These are phyloP conservation scores for Flaveria brownii DNA, from an alignment of 129 eudicot genomes.

Conservation along the genomic window DNA sequence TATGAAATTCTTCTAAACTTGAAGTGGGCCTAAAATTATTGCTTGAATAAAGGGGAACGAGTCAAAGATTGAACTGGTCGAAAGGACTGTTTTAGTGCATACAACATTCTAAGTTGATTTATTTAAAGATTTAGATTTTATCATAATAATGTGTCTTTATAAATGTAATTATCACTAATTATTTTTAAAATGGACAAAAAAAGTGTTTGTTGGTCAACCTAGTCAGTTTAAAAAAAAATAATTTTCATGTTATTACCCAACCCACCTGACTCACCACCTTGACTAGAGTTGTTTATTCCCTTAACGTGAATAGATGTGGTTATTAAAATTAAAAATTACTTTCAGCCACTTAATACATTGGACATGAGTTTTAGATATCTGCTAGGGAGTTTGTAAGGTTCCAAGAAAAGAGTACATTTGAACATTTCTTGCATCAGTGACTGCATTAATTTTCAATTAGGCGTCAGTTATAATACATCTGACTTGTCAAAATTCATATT, in stretches of 20 bases:
- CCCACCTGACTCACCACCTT: neutral
- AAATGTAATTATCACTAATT: neutral
- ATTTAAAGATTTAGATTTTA: neutral
- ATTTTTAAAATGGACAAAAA: neutral
- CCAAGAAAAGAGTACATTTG: neutral
- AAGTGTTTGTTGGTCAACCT: neutral
- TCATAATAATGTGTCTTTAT: neutral
- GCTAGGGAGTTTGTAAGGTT: neutral
- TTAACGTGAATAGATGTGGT: conserved; percentile 10
- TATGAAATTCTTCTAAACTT: neutral
- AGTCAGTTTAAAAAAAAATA: neutral
- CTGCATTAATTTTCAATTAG: conserved; percentile 4
- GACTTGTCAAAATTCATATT: conserved; percentile 8
- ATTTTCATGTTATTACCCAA: neutral
- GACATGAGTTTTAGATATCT: conserved; percentile 4
- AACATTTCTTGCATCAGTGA: neutral
- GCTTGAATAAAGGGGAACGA: neutral
- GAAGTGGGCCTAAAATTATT: neutral
- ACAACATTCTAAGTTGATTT: neutral
- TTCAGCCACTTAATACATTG: neutral
- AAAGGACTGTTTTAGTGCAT: neutral
- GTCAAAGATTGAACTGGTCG: too few relatives aligned
- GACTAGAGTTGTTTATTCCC: neutral
- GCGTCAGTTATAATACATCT: conserved; percentile 5
- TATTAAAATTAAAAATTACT: neutral